Base-by-base conservation (phyloP, 1,284 basidiomycete genomes). In the Cryptococcus sp. region DNA sequence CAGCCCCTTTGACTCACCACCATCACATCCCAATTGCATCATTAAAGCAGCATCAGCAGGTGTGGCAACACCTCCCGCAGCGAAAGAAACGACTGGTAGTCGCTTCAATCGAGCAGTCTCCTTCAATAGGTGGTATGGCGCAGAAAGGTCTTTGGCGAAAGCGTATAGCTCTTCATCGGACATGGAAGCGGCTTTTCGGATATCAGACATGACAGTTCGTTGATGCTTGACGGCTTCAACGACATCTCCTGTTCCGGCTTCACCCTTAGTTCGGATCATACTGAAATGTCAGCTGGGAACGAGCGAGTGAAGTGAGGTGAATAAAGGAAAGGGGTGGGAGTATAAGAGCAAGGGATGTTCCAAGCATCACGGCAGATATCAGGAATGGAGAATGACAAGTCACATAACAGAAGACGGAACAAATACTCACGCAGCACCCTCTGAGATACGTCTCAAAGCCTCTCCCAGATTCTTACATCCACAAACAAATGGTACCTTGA, bases 21-120 rank as follows among this genome's bases (percentile, higher is more conserved):
- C 95, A 73, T 98, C 95, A 75, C 91, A 94, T 49, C 95, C 94
- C 41, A 99, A 84, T 74, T 98, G 94, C 95, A 98, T 98, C 95
- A 98, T 97, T 62, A 99, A 79, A 3, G 96, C 96, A 30, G 95
- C 96, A 76, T 99, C 95, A 62, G 74, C 93, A 49, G 95, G 95
- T 4, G 95, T 98, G 50, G 96, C 94, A 57, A 98, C 85, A 62
- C 95, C 95, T 59, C 95, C 95, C 50, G 95, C 93, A n/a, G 90
- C 91, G 74, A 93, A 94, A 67, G 71, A 70, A 59, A 83, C 96
- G 15, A 98, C 94, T 1, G 95, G 94, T 46, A 99, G 82, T 53
- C 89, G 84, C 80, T 97, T 96, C 65, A 96, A 80, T 50, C 93
- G 83, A 10, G 95, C 93, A 1, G 91, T 90, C 80, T 98, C 95